Base-by-base conservation (phyloP, 2,329 filamentous ascomycete genomes). In the Neofusicoccum ribis region DNA sequence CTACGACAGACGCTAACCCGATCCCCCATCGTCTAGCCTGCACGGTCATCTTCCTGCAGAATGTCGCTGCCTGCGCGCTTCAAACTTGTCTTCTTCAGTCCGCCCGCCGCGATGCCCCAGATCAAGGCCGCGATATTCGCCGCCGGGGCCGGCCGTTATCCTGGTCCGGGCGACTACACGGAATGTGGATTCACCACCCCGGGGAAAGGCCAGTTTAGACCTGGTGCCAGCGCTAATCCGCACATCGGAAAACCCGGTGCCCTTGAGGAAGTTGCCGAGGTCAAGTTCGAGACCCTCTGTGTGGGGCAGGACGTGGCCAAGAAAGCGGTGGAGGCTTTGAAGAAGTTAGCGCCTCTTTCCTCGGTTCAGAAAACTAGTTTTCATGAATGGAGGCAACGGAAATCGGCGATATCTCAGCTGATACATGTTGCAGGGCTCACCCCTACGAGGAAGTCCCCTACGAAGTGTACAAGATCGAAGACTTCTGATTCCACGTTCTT, bases 181-280 rank as follows among this genome's bases (percentile, higher is more conserved):
- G 79, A 83, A 69, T 76, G 72, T 60, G 78, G 76, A 62, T 82
- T 79, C 67, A 76, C 73, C 37, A 75, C 78, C 0, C 68, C 76
- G 3, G 89, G 89, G 4, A 86, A 79, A 0, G 88, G 88, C 0
- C 88, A 91, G 71, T 92, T 91, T 74, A 83, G 86, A 0, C 88
- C 89, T 0, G 86, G 86, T 0, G 81, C 82, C 63, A 74, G 79
- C 0, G 87, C 89, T 0, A 88, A 88, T 54, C 89, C 89, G 3
- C 78, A 86, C 70, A 86, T 91, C 67, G 89, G 89, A 0, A 76
- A 77, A 9, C 77, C 82, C 1, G 87, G 88, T 0, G 74, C 79
- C 34, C 70, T 91, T 0, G 87, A 91, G 74, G 74, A 86, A 65
- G 80, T 86, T 0, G 80, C 84, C 3, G 89, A 91, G 74, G 80